phyloP scores from a whole-genome alignment of 768 basidiomycete genomes.

The Pleurotus tuber-regium region DNA sequence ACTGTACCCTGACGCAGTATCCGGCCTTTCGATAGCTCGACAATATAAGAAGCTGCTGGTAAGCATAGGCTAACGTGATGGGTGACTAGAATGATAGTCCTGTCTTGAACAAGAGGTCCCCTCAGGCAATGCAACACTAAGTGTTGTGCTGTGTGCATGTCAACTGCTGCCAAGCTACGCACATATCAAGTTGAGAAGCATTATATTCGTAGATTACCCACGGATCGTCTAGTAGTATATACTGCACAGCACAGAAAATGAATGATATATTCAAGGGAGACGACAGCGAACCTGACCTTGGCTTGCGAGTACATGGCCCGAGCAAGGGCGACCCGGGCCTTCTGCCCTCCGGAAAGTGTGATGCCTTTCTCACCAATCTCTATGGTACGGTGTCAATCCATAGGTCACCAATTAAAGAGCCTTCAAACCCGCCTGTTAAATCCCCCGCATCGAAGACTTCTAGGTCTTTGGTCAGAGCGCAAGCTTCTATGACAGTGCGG shows the following conservation, averaged over 20 bases:
- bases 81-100: conserved; percentile 82
- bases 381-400: conserved; percentile 14
- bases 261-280: too few relatives aligned
- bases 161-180: conserved; percentile 61
- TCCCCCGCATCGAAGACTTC: conserved; percentile 74
- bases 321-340: conserved; percentile 74
- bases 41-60: conserved; percentile 62
- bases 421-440: conserved; percentile 52
- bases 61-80: conserved; percentile 78
- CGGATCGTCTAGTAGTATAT: conserved; percentile 71
- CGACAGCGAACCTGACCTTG: too few relatives aligned
- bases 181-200: conserved; percentile 1
- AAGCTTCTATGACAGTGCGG: conserved; percentile 65
- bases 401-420: neutral
- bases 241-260: too few relatives aligned
- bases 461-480: conserved; percentile 71
- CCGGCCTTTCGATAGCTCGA: conserved; percentile 54
- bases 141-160: conserved; percentile 76
- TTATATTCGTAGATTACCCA: conserved; percentile 33
- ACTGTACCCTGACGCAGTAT: conserved; percentile 51
- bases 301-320: conserved; percentile 77
- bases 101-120: conserved; percentile 55
- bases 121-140: conserved; percentile 62
- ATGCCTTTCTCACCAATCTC: conserved; percentile 85
- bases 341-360: conserved; percentile 70